Evolutionary conservation across 2,329 filamentous ascomycete genomes (phyloP).

Genomic region (Rhinocladiella mackenziei): DNA sequence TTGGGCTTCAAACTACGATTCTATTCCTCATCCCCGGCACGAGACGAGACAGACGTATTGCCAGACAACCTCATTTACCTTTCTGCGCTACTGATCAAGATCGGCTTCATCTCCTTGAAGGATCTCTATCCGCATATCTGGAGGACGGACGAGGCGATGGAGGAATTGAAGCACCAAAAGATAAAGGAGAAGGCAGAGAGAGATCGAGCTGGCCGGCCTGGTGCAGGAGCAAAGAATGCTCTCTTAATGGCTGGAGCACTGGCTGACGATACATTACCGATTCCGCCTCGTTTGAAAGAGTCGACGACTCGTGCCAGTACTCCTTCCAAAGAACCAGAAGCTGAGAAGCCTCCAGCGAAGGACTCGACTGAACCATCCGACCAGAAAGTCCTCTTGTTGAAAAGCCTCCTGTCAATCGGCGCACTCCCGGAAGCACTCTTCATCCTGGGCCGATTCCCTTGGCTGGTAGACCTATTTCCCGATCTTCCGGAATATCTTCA

Average conservation of each 20-base stretch:
- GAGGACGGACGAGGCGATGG: slow-evolving; percentile 79
- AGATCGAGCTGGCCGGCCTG: slow-evolving; percentile 66
- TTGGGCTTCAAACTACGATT: slow-evolving; percentile 96
- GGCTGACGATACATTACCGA: slow-evolving; percentile 68
- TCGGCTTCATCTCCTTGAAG: slow-evolving; percentile 87
- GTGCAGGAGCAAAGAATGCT: slow-evolving; percentile 70
- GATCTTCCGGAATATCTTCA: slow-evolving; percentile 78
- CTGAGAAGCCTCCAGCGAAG: slow-evolving; percentile 41
- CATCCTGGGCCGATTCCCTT: slow-evolving; percentile 86
- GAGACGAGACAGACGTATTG: slow-evolving; percentile 70
- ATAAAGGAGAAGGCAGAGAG: slow-evolving; percentile 73
- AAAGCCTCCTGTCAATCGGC: slow-evolving; percentile 82
- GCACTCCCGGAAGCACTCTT: slow-evolving; percentile 90
- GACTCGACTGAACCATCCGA: slow-evolving; percentile 67
- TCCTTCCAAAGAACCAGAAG: slow-evolving; percentile 49
- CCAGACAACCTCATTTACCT: slow-evolving; percentile 92
- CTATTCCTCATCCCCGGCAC: slow-evolving; percentile 71
- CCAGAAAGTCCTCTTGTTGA: slow-evolving; percentile 81
- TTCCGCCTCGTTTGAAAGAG: slow-evolving; percentile 52
- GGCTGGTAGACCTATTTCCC: slow-evolving; percentile 80
- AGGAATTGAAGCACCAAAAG: slow-evolving; percentile 63
- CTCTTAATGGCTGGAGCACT: slow-evolving; percentile 82
- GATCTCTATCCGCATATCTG: slow-evolving; percentile 92
- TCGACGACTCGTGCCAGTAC: slow-evolving; percentile 49
- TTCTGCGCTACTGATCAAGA: slow-evolving; percentile 87